Base-by-base conservation (phyloP, 805 yeast species). In the Kodamaea lidongshanica region DNA sequence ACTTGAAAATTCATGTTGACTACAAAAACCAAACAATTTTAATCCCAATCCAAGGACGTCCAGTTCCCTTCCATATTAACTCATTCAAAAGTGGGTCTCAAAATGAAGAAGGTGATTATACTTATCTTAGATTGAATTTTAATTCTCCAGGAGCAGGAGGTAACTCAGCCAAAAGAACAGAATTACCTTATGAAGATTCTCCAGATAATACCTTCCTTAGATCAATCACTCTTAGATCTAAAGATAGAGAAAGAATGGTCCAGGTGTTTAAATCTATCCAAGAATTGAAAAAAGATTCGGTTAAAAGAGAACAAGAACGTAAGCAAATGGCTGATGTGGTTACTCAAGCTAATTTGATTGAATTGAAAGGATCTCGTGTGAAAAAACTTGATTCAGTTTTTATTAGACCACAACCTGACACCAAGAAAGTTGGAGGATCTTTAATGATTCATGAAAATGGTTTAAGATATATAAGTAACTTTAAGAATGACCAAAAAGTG, bases 21-120 rank as follows among this genome's bases (percentile, higher is more conserved):
- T 69, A 75, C 53, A 85, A 83, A 48, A 73, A 82, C 35, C 96
- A 88, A 58, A 83, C 96, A 1, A 81, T 89, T 33, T 74, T 89
- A 38, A 63, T 89, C 36, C 98, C 98, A 30, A 81, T 89, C 35
- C 74, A 80, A 48, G 98, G 98, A 40, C 72, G 97, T 48, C 96
- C 97, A 1, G 97, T 92, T 30, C 98, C 98, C 14, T 89, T 92
- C 68, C 98, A 89, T 55, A 87, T 89, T 50, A 86, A 86, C 54
- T 69, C 96, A 4, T 88, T 83, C 62, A 89, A 88, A 50, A 88
- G 85, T 52, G 97, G 96, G 28, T 82, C 95, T 7, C 88, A 87
- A 50, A 85, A 80, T 41, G 98, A 92, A 50, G 97, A 92, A 65
- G 97, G 96, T 31, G 96, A 88, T 44, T 87, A 74, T 55, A 87